Conservation (phyloP, 352 stramenopile genomes). For the Globisporangium solare region DNA sequence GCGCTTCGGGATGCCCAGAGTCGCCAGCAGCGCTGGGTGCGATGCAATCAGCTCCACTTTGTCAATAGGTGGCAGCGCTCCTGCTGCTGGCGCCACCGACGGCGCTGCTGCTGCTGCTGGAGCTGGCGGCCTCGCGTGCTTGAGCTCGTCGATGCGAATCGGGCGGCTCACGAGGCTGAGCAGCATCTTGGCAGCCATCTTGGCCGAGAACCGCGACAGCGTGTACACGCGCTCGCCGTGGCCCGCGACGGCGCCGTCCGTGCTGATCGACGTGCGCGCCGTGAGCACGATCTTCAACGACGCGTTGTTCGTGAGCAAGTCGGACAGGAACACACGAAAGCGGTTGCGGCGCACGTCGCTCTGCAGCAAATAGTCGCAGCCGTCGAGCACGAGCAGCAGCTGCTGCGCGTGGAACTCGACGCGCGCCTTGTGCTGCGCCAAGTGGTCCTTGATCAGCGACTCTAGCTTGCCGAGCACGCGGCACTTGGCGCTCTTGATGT, state of each 20-base stretch:
- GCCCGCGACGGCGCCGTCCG: slow-evolving; percentile 58
- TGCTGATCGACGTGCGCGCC: slow-evolving; percentile 48
- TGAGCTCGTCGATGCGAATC: slow-evolving; percentile 66
- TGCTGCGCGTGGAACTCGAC: slow-evolving; percentile 53
- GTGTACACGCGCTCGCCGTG: slow-evolving; percentile 68
- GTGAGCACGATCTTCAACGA: slow-evolving; percentile 76
- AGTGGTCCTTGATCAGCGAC: slow-evolving; percentile 41
- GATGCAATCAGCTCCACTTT: slow-evolving; percentile 73
- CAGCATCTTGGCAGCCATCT: slow-evolving; percentile 70
- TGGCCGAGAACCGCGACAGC: slow-evolving; percentile 60
- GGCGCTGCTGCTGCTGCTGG: not conserved
- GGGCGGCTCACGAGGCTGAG: slow-evolving; percentile 69
- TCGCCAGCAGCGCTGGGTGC: slow-evolving; percentile 60
- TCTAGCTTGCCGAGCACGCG: slow-evolving; percentile 50
- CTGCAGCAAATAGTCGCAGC: slow-evolving; percentile 61
- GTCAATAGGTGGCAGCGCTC: slow-evolving; percentile 23
- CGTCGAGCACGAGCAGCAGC: slow-evolving; percentile 64
- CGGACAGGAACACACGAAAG: slow-evolving; percentile 63
- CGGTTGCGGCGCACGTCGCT: slow-evolving; percentile 44
- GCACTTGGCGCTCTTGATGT: slow-evolving; percentile 28
- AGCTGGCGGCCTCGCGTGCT: slow-evolving; percentile 22
- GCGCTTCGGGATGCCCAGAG: slow-evolving; percentile 54
- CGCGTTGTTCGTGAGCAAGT: slow-evolving; percentile 65
- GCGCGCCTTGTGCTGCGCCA: slow-evolving; percentile 43
- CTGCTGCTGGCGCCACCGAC: too few species aligned